Base-by-base conservation (phyloP, 345 rosid species). In the Pugionium cornutum region DNA sequence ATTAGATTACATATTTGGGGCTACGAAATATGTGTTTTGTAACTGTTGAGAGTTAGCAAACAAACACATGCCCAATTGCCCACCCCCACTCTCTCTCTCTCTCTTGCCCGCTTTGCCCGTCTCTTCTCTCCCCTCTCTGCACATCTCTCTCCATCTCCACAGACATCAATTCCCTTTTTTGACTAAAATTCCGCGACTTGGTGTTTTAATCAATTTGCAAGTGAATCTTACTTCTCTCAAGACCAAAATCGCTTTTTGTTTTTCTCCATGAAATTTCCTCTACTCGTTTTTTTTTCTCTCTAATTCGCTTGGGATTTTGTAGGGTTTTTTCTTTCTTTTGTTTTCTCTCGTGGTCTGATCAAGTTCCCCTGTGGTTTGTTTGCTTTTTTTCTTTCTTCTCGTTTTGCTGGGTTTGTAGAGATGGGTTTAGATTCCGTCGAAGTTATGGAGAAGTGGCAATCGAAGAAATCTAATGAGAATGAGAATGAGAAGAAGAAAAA, bases 401-500 rank as follows among this genome's bases (percentile, higher is more conserved):
- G 34, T 50, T 50, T 4, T 2, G 4, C 47, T 53, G 48, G 27
- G 36, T 34, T 33, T 30, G 27, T 33, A 44, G 66, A 36, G 65
- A 75, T 75, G 78, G 64, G 42, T 57, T 56, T 68, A 43, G 78
- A 63, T 4, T 67, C 72, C 45, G 66, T 68, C 7, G 56, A 75
- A 64, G 70, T 63, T 4, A 2, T 48, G 53, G 69, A 68, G 33
- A 43, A 68, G 41, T 74, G 73, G 73, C 64, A 48, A 49, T 54
- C 65, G n/a, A 34, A 67, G 31, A 50, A 52, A 49, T 42, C 66
- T 42, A 18, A 37, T 7, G 70, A 68, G 48, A 50, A 37, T 7
- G 70, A 68, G 48, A 50, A 6, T 35, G 85, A 83, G 76, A 80
- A 68, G 69, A 72, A 57, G 28, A 64, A 32, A 48, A 69, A 45